Evolutionary conservation across 257 asterid species (phyloP), one percentile per base, ranked within the genome.

Genomic region (Solanum gracilifrons): DNA sequence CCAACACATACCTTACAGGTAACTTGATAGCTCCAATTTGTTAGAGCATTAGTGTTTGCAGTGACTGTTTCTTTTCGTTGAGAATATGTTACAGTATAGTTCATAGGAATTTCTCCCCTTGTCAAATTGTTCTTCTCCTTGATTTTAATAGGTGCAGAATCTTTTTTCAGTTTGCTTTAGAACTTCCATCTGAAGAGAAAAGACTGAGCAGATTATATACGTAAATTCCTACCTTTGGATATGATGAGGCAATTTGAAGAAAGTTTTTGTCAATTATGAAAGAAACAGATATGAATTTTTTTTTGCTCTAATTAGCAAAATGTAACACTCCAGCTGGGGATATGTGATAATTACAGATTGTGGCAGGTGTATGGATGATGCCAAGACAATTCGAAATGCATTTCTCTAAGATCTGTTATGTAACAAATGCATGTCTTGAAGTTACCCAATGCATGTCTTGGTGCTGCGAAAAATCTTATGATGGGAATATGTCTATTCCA

Each of bases 1-100:
- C 91, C 99, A 92, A 85, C 99, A 97, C 90, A 97, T 97, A 85
- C 96, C 98, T 88, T 97, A 97, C 93, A 93, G 99, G 99, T 96
- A 88, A 90, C 92, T 88, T 87, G 74, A 36, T 16, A 69, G 75
- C 32, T 69, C 76, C 9, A 37, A 69, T 69, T 69, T 74, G 29
- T 33, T 35, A 21, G 79, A 33, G 41, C 43, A 72, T 73, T 33
- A 73, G 16, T 73, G 31, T 75, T 75, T 75, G 55, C 55, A 75
- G 83, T 75, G 55, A 75, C 83, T 36, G 25, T 36, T 75, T 75
- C 33, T 75, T 37, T 37, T 37, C 3, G 10, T 75, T 75, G 83
- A 75, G 83, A 75, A 75, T 10, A 21, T 37, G 51, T 39, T 75
- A 75, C 12, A 23, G 83, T 75, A 75, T 37, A 37, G 83, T 36